phyloP scores from a whole-genome alignment of 306 rosid genomes.

The Vicia faba region DNA sequence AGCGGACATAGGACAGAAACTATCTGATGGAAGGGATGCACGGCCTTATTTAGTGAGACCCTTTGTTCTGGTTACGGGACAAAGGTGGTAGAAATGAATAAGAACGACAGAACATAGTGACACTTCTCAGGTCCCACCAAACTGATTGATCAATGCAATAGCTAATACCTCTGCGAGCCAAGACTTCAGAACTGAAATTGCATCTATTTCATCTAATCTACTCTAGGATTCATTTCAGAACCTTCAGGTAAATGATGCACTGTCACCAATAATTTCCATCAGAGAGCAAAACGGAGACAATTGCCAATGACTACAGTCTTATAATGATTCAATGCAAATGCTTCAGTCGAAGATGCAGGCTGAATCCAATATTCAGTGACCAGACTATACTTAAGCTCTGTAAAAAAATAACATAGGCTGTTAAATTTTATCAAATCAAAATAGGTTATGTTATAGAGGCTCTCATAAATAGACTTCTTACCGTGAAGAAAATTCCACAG shows the following conservation, averaged over 20 bases:
- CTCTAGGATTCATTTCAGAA: constrained; percentile 45
- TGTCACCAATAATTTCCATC: constrained; percentile 57
- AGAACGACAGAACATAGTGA: constrained; percentile 65
- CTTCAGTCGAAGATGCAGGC: constrained; percentile 58
- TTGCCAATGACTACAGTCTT: constrained; percentile 43
- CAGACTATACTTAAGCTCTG: constrained; percentile 62
- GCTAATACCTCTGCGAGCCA: constrained; percentile 46
- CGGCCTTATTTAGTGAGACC: constrained; percentile 70
- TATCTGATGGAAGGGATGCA: constrained; percentile 66
- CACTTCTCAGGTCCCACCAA: constrained; percentile 46
- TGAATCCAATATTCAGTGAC: constrained; percentile 53
- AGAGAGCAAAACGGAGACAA: constrained; percentile 44
- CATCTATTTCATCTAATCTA: constrained; percentile 60
- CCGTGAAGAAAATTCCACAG: constrained; percentile 65
- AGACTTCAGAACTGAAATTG: constrained; percentile 43
- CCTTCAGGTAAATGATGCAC: constrained; percentile 43
- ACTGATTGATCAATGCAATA: constrained; percentile 43
- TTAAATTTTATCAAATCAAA: constrained; percentile 7
- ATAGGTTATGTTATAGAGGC: background rate
- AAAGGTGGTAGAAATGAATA: constrained; percentile 47
- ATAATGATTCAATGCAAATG: constrained; percentile 53
- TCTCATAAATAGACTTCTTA: constrained; percentile 33
- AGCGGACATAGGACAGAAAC: constrained; percentile 61
- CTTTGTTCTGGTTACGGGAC: constrained; percentile 46
- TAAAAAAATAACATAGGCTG: constrained; percentile 32